Percentiles rank a stretch among this genome's conserved stretches.
These are phyloP conservation scores for Vitis riparia DNA, from an alignment of 164 flowering plant genomes.

Conservation along the genomic window DNA sequence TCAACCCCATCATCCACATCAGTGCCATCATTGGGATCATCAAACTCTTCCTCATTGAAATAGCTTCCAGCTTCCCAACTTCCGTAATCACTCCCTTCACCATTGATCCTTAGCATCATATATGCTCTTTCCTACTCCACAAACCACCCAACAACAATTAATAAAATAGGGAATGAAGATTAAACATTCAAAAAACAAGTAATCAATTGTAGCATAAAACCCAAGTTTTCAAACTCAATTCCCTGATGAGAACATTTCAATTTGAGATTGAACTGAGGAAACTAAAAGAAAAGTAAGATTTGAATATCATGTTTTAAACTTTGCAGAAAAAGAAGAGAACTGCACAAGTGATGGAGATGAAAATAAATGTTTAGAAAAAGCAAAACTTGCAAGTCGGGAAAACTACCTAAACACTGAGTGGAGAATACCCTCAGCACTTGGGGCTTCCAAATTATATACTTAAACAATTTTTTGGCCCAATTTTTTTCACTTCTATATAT, in stretches of 20 bases:
- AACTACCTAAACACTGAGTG: too few relatives aligned
- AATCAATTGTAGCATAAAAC: background rate
- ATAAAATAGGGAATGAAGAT: background rate
- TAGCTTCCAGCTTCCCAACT: slow-evolving; percentile 72
- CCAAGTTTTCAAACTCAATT: background rate
- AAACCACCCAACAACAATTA: background rate
- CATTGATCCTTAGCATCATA: slow-evolving; percentile 75
- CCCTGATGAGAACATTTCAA: background rate
- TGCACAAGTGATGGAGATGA: too few relatives aligned
- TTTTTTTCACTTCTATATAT: too few relatives aligned
- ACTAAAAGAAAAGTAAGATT: too few relatives aligned
- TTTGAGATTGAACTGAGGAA: background rate
- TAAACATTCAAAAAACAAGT: background rate
- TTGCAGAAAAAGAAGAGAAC: too few relatives aligned
- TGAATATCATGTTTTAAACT: too few relatives aligned
- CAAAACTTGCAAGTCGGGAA: too few relatives aligned
- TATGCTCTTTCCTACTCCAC: slow-evolving; percentile 76
- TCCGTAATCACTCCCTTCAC: slow-evolving; percentile 62
- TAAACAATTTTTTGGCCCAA: too few relatives aligned
- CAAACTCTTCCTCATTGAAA: slow-evolving; percentile 37
- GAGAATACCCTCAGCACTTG: too few relatives aligned
- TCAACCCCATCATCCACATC: slow-evolving; percentile 28
- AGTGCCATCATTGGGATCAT: slow-evolving; percentile 21
- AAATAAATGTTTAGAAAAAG: too few relatives aligned
- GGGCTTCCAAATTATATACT: too few relatives aligned